Evolutionary conservation across 768 basidiomycete species (phyloP), one percentile per base, ranked within the genome.

Genomic region (Tylopilus intermedius): DNA sequence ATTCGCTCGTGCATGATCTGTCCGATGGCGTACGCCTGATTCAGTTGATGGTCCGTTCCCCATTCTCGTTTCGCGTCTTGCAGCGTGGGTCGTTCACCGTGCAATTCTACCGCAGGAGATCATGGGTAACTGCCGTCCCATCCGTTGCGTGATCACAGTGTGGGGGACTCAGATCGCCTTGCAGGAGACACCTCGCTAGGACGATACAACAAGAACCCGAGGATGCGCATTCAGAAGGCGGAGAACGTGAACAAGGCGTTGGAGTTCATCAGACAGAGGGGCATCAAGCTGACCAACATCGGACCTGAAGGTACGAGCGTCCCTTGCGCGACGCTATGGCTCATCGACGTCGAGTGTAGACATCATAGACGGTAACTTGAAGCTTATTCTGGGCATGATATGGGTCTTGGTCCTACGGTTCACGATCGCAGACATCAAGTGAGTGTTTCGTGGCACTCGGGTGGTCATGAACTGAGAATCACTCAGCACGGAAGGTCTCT

Each of bases 381-480:
- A 98, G 71, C 86, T 99, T 50, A 97, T 95, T 47, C 81, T 98
- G n/a, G 94, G 93, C 30, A 92, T 94, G 94, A 97, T 99, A 58
- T 98, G 96, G 96, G 95, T 92, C 0, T 79, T 98, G 35, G 94
- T 99, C 63, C 79, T 98, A 30, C 87, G 95, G 11, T 98, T 98
- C 70, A 96, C 94, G 5, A 98, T 99, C 58, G 94, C 96, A 22
- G 94, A 94, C 62, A 98, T 99, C 74, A 96, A 86, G 94, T 94
- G 58, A 55, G 83, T 72, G 26, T 22, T 51, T 32, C 27, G 13
- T 42, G 32, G 33, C n/a, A 27, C 32, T 9, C 40, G 41, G 29
- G 46, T 48, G 26, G 47, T 42, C 38, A 8, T 47, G 15, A 45
- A 42, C 54, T 58, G 44, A 62, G 49, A 47, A 53, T 53, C 48